Evolutionary conservation across 2,329 filamentous ascomycete species (phyloP).

Genomic region (Curvularia spicifera): DNA sequence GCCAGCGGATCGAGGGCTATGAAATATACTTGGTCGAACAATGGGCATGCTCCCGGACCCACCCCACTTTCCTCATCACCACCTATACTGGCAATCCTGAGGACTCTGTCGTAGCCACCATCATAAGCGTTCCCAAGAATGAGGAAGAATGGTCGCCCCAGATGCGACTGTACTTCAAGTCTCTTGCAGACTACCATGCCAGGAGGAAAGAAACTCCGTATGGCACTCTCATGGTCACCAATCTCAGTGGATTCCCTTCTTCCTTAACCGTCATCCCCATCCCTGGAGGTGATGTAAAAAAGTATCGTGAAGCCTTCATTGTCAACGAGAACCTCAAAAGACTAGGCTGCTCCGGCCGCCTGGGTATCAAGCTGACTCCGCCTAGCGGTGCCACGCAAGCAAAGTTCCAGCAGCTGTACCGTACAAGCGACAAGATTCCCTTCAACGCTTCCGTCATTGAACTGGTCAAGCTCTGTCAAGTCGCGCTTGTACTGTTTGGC

Average conservation of each 20-base stretch:
- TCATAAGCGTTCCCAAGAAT: constrained; percentile 82
- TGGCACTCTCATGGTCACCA: constrained; percentile 91
- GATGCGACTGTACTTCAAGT: constrained; percentile 83
- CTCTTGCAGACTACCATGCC: constrained; percentile 84
- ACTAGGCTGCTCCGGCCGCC: constrained; percentile 87
- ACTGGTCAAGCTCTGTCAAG: constrained; percentile 88
- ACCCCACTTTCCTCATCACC: constrained; percentile 89
- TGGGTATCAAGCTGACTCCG: constrained; percentile 78
- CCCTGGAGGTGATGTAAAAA: constrained; percentile 82
- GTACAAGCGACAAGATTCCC: constrained; percentile 80
- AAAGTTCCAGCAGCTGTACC: constrained; percentile 91
- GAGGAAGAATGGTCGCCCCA: constrained; percentile 79
- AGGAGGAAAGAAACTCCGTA: constrained; percentile 80
- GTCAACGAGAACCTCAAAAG: constrained; percentile 95
- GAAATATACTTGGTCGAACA: constrained; percentile 95
- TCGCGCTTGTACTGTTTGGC: constrained; percentile 85
- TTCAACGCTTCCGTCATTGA: constrained; percentile 82
- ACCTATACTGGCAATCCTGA: constrained; percentile 89
- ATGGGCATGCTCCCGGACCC: constrained; percentile 91
- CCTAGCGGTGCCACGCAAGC: constrained; percentile 83
- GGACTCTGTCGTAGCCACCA: constrained; percentile 77
- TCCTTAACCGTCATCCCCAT: constrained; percentile 90
- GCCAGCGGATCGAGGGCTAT: constrained; percentile 76
- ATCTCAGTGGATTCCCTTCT: constrained; percentile 89
- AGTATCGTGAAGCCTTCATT: constrained; percentile 82